Evolutionary conservation across 352 stramenopile species (phyloP).

Genomic region (Phytophthora citricola): DNA sequence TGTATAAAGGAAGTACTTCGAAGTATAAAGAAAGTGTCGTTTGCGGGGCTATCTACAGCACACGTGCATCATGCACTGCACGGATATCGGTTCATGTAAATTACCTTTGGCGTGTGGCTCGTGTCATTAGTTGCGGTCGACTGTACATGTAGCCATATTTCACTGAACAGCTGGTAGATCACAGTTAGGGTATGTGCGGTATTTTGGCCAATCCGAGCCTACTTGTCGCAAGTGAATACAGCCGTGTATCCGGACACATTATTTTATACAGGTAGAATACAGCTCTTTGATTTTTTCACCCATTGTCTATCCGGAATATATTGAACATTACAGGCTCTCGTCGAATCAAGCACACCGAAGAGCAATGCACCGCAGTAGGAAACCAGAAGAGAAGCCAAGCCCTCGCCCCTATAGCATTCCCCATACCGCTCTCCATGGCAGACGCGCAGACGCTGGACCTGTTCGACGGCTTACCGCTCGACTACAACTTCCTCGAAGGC

Average conservation of each 20-base stretch:
- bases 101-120: neutral
- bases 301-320: constrained; percentile 4
- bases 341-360: constrained; percentile 22
- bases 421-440: constrained; percentile 35
- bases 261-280: neutral
- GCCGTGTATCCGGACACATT: constrained; percentile 1
- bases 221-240: neutral
- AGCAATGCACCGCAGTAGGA: neutral
- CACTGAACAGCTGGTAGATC: constrained; percentile 15
- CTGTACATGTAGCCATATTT: constrained; percentile 20
- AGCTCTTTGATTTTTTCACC: too few species aligned
- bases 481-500: constrained; percentile 57
- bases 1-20: constrained; percentile 25
- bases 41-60: constrained; percentile 10
- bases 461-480: constrained; percentile 57
- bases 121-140: constrained; percentile 3
- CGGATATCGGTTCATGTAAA: too few species aligned
- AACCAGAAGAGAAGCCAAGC: constrained; percentile 19
- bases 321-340: neutral
- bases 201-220: constrained; percentile 4
- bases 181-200: constrained; percentile 1
- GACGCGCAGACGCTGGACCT: constrained; percentile 51
- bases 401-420: constrained; percentile 24
- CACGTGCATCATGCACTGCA: neutral
- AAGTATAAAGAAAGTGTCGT: constrained; percentile 35